These are phyloP conservation scores for Alliaria petiolata DNA, from an alignment of 345 rosid genomes.

Conservation along the genomic window DNA sequence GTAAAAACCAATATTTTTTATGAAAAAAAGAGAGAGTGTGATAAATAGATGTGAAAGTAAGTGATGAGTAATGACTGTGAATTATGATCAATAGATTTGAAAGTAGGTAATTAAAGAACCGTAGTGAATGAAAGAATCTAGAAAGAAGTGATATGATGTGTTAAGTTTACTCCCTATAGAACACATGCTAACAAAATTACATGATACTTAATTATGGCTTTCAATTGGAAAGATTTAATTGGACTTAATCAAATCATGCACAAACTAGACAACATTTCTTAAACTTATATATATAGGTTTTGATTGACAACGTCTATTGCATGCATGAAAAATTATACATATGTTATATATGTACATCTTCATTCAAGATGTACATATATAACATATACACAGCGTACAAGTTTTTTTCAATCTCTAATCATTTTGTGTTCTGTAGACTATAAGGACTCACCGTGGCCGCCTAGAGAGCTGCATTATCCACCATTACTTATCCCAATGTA, in stretches of 20 bases:
- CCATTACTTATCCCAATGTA: neutral
- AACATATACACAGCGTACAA: too few species aligned
- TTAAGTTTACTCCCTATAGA: neutral
- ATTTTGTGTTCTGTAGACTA: neutral
- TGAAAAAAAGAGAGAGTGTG: too few species aligned
- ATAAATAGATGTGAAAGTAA: too few species aligned
- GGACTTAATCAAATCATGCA: too few species aligned
- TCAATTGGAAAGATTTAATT: neutral
- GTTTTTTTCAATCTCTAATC: neutral
- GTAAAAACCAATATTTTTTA: too few species aligned
- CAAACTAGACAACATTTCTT: too few species aligned
- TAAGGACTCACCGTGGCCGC: neutral
- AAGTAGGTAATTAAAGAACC: neutral
- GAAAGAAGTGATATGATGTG: neutral
- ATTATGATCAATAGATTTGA: neutral
- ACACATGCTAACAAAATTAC: neutral
- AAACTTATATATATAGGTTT: neutral
- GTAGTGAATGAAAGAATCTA: neutral
- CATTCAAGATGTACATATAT: too few species aligned
- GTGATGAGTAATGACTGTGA: too few species aligned
- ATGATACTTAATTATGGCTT: too few species aligned
- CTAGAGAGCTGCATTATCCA: slow-evolving; percentile 10
- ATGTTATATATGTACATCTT: too few species aligned
- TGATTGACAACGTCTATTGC: neutral
- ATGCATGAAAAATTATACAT: too few species aligned